Conservation (phyloP, 2,329 filamentous ascomycete species). For the Alternaria triticimaculans region DNA sequence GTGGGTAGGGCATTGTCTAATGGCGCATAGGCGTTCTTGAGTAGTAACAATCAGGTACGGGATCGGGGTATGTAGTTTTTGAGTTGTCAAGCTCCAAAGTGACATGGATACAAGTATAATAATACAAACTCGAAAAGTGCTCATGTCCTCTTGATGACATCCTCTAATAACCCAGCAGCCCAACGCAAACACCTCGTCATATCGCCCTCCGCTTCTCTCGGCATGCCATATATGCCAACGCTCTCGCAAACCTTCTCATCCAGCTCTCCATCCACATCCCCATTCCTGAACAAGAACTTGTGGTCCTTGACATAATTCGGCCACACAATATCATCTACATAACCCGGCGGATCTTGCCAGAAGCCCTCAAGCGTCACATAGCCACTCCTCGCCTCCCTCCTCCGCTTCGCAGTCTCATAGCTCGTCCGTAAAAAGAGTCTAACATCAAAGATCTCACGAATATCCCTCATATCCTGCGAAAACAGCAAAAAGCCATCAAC, state of each 20-base stretch:
- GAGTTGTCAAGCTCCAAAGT: not conserved
- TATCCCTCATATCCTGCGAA: constrained; percentile 59
- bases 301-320: constrained; percentile 88
- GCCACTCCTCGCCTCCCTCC: constrained; percentile 72
- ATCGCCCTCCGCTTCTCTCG: constrained; percentile 41
- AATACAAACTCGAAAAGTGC: constrained; percentile 8
- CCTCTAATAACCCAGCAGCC: constrained; percentile 35
- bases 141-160: constrained; percentile 24
- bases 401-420: constrained; percentile 66
- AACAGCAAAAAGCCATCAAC: constrained; percentile 92
- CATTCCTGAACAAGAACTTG: constrained; percentile 75
- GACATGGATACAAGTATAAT: constrained; percentile 5
- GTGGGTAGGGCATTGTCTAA: constrained; percentile 8
- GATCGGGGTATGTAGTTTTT: not conserved
- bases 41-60: not conserved
- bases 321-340: constrained; percentile 95
- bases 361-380: constrained; percentile 86
- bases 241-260: constrained; percentile 50
- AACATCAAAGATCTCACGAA: constrained; percentile 71
- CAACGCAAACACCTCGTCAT: constrained; percentile 43
- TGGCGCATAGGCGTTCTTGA: constrained; percentile 22
- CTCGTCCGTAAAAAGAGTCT: constrained; percentile 77
- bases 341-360: constrained; percentile 93
- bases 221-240: constrained; percentile 49
- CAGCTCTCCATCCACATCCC: constrained; percentile 67